phyloP scores from a whole-genome alignment of 306 rosid species.

The Medicago ruthenica region DNA sequence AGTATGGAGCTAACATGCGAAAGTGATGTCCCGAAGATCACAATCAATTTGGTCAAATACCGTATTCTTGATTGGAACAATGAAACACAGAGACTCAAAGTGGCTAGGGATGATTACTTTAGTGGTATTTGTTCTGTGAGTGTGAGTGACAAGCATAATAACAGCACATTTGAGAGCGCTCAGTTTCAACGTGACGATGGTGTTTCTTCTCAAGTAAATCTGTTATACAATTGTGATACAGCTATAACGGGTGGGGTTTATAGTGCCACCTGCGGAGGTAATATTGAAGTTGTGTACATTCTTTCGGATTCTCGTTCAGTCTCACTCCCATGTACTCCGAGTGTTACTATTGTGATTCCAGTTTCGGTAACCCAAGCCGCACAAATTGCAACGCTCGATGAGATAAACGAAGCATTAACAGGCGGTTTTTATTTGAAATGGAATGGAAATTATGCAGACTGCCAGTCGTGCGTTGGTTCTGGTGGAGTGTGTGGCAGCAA shows the following conservation, averaged over 20 bases:
- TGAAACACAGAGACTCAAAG: neutral
- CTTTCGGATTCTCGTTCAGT: rapidly evolving
- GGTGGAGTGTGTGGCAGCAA: conserved; percentile 40
- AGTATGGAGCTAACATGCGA: conserved; percentile 22
- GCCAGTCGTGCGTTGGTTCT: neutral
- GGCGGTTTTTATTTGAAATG: conserved; percentile 33
- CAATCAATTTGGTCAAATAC: conserved; percentile 6
- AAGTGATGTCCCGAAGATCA: neutral
- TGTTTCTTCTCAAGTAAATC: neutral
- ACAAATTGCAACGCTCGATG: rapidly evolving
- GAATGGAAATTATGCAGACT: neutral
- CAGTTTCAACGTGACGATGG: neutral
- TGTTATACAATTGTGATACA: conserved; percentile 10
- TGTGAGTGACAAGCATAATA: neutral
- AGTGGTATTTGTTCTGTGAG: neutral
- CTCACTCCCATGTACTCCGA: neutral
- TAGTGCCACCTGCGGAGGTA: neutral
- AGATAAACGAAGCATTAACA: neutral
- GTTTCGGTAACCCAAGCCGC: neutral
- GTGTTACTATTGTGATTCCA: neutral
- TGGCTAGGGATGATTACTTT: conserved; percentile 46
- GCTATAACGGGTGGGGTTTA: rapidly evolving
- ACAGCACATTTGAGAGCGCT: conserved; percentile 12
- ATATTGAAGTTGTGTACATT: neutral
- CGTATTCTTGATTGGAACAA: conserved; percentile 15